Conservation (phyloP, 202 grass and related monocot genomes). For the Digitaria exilis region DNA sequence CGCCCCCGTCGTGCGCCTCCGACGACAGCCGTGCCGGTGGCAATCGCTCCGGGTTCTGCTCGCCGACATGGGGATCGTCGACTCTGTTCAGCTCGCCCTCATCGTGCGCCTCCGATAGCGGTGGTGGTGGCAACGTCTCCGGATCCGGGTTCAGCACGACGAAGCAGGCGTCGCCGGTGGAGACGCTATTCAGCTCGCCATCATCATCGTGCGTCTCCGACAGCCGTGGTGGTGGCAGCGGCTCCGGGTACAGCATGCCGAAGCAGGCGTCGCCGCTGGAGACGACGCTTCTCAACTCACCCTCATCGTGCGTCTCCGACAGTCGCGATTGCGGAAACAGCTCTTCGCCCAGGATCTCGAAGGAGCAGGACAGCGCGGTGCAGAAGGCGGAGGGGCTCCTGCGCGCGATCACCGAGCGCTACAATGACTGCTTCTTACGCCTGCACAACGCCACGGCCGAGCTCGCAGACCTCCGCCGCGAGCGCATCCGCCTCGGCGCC, state of each 20-base stretch:
- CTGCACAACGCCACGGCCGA: conserved; percentile 50
- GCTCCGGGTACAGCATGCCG: neutral
- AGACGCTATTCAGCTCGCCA: neutral
- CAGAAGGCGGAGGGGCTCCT: conserved; percentile 57
- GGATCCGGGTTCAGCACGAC: neutral
- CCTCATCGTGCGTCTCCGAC: neutral
- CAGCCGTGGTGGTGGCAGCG: neutral
- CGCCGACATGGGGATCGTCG: neutral
- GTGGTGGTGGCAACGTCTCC: neutral
- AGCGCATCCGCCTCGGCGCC: conserved; percentile 55
- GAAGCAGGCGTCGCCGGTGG: neutral
- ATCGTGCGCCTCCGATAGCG: conserved; percentile 14
- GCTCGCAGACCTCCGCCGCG: conserved; percentile 54
- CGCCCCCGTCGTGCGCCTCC: conserved; percentile 39
- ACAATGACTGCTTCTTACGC: conserved; percentile 64
- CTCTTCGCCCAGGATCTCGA: conserved; percentile 27
- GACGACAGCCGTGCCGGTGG: neutral
- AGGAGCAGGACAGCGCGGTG: conserved; percentile 33
- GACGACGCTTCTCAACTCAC: neutral
- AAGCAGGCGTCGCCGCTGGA: neutral
- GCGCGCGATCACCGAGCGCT: conserved; percentile 51
- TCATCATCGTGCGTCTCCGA: neutral
- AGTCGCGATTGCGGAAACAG: neutral
- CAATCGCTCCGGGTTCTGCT: neutral
- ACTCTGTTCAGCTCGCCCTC: neutral